Percentiles rank a stretch among this genome's conserved stretches.
Evolutionary conservation across 805 yeast genomes (phyloP).

Genomic region (Kluyveromyces dobzhanskii): DNA sequence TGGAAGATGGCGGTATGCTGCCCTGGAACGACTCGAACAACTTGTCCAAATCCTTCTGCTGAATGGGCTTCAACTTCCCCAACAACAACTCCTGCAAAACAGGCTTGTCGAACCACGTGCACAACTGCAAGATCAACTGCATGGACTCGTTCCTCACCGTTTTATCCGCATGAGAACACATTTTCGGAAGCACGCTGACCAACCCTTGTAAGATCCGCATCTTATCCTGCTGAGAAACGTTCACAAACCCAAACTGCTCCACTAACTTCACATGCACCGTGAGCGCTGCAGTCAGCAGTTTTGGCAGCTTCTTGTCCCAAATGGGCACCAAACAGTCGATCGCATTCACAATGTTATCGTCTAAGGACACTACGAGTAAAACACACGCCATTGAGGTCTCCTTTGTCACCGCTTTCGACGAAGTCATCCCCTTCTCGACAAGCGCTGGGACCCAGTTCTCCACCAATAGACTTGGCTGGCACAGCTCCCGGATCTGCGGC

Average conservation of each 20-base stretch:
- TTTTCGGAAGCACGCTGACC: constrained; percentile 57
- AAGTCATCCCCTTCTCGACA: constrained; percentile 75
- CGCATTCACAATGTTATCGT: constrained; percentile 50
- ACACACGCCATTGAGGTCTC: constrained; percentile 55
- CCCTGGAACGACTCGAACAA: constrained; percentile 48
- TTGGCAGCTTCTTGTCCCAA: constrained; percentile 60
- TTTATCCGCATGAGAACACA: constrained; percentile 80
- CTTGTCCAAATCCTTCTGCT: constrained; percentile 71
- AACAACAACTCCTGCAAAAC: constrained; percentile 51
- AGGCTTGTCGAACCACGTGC: constrained; percentile 60
- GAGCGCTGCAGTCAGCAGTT: constrained; percentile 62
- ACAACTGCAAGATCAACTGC: constrained; percentile 56
- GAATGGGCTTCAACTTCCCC: constrained; percentile 78
- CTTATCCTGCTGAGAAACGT: constrained; percentile 8
- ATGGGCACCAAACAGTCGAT: constrained; percentile 60
- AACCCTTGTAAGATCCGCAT: constrained; percentile 40
- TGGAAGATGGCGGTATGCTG: constrained; percentile 8
- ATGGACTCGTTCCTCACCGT: constrained; percentile 78
- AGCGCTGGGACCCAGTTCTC: constrained; percentile 30
- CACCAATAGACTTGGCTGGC: constrained; percentile 36
- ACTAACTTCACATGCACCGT: constrained; percentile 49
- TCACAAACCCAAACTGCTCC: constrained; percentile 21
- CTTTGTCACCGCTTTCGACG: constrained; percentile 69
- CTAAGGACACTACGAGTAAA: constrained; percentile 54
- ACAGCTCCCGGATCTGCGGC: constrained; percentile 12